phyloP scores from a whole-genome alignment of 208 protist genomes.

The Crithidia thermophila region DNA sequence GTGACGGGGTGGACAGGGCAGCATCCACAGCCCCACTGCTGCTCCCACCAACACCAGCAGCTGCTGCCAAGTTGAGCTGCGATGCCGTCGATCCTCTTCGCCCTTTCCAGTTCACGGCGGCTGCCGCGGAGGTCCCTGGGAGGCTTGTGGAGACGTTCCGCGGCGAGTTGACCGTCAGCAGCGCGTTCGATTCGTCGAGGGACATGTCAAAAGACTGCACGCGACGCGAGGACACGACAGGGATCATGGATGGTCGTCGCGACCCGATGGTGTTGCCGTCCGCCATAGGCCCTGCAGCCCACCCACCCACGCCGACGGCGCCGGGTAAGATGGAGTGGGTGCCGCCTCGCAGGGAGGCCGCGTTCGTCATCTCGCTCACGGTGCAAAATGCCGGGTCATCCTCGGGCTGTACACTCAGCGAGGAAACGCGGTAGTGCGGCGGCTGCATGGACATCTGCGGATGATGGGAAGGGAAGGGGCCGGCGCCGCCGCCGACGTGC shows the following conservation, averaged over 20 bases:
- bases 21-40: background rate
- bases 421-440: slow-evolving; percentile 1
- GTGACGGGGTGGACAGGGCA: background rate
- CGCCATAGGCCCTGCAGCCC: background rate
- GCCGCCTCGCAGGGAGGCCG: slow-evolving; percentile 11
- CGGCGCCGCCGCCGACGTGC: no score
- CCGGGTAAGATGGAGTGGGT: background rate
- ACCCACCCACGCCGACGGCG: background rate
- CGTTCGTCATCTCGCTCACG: slow-evolving; percentile 37
- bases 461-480: background rate
- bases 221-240: background rate
- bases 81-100: background rate
- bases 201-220: slow-evolving; percentile 21
- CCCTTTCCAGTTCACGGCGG: background rate
- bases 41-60: background rate
- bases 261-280: background rate
- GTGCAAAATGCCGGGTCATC: slow-evolving; percentile 28
- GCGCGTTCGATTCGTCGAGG: slow-evolving; percentile 19
- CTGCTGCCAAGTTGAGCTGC: background rate
- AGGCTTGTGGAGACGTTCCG: background rate
- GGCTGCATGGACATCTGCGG: background rate
- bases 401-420: slow-evolving; percentile 17
- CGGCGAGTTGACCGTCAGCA: slow-evolving; percentile 16
- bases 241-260: background rate
- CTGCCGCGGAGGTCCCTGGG: no score